phyloP scores from a whole-genome alignment of 768 basidiomycete species.

The Goffeauzyma gilvescens region DNA sequence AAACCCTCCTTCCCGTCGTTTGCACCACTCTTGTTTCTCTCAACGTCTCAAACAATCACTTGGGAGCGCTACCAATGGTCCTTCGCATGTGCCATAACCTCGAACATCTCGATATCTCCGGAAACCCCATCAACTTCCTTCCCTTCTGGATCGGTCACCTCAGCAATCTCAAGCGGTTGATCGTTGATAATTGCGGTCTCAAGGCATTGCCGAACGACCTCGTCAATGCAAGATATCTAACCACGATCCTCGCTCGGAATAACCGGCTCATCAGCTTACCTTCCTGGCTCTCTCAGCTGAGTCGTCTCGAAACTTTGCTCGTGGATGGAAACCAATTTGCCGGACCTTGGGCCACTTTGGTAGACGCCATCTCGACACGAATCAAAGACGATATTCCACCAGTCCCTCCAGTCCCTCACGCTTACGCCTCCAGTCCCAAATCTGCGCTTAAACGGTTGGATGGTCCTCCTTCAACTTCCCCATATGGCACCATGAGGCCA shows the following conservation, averaged over 20 bases:
- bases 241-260: slow-evolving; percentile 47
- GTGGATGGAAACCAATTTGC: slow-evolving; percentile 95
- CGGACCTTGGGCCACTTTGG: slow-evolving; percentile 74
- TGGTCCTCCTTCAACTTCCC: slow-evolving; percentile 6
- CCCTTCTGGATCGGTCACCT: slow-evolving; percentile 70
- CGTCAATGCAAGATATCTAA: slow-evolving; percentile 53
- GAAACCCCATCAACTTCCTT: slow-evolving; percentile 77
- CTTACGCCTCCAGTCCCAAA: too few relatives aligned
- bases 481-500: too few relatives aligned
- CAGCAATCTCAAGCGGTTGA: slow-evolving; percentile 60
- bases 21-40: slow-evolving; percentile 64
- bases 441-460: slow-evolving; percentile 1
- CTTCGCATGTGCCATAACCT: slow-evolving; percentile 61
- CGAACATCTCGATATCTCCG: slow-evolving; percentile 83
- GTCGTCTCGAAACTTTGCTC: slow-evolving; percentile 57
- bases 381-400: slow-evolving; percentile 31
- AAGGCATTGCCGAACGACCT: slow-evolving; percentile 54
- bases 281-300: slow-evolving; percentile 85
- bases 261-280: slow-evolving; percentile 78
- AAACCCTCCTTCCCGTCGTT: slow-evolving; percentile 51
- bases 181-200: slow-evolving; percentile 79
- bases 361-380: slow-evolving; percentile 54
- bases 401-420: slow-evolving; percentile 38
- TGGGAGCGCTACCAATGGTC: slow-evolving; percentile 62
- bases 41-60: slow-evolving; percentile 77